Evolutionary conservation across 352 stramenopile genomes (phyloP).

Genomic region (Phytophthora nicotianae): DNA sequence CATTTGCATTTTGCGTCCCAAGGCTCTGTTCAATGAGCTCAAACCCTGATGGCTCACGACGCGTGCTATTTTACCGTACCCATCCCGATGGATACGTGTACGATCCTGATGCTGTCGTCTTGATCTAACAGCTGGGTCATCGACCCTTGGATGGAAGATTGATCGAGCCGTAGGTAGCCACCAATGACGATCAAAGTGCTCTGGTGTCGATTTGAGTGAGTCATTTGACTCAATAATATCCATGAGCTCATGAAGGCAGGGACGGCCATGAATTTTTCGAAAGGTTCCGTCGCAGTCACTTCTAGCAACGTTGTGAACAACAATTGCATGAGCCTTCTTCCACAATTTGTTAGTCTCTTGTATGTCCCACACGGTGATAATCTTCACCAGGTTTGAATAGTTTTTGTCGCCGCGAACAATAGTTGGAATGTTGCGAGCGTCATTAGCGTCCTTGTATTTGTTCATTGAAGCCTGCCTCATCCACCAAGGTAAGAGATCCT

Average conservation of each 20-base stretch:
- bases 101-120: too few species aligned
- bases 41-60: too few species aligned
- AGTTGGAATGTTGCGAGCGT: background rate
- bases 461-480: background rate
- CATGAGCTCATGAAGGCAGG: slow-evolving; percentile 4
- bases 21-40: too few species aligned
- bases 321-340: background rate
- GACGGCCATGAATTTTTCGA: background rate
- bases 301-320: background rate
- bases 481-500: background rate
- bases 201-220: background rate
- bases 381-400: background rate
- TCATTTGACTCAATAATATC: slow-evolving; percentile 1
- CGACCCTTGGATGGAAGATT: too few species aligned
- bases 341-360: too few species aligned
- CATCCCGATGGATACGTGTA: too few species aligned
- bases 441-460: background rate
- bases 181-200: slow-evolving; percentile 9
- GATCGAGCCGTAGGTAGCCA: background rate
- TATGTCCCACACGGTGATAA: background rate
- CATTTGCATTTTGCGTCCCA: too few species aligned
- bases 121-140: too few species aligned
- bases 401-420: background rate
- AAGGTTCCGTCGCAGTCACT: background rate
- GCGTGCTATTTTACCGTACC: too few species aligned